Conservation (phyloP, 2,329 filamentous ascomycete genomes). For the Cyanodermella asteris region DNA sequence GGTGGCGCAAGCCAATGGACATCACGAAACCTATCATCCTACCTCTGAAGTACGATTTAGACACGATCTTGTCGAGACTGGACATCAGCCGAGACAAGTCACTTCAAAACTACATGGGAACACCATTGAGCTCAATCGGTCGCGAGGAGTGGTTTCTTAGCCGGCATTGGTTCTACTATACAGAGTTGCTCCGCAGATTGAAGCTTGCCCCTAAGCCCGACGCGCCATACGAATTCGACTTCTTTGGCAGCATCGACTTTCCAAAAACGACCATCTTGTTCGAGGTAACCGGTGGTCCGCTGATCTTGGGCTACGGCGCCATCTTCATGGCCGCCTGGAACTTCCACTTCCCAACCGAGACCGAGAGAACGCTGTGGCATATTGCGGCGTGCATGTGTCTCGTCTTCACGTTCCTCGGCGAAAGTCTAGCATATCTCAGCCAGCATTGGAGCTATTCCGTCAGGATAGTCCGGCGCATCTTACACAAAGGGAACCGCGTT, state of each 20-base stretch:
- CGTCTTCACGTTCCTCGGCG: neutral
- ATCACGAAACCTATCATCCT: constrained; percentile 2
- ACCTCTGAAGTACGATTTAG: constrained; percentile 1
- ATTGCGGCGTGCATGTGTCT: constrained; percentile 1
- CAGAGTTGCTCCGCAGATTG: constrained; percentile 1
- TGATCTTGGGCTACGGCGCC: neutral
- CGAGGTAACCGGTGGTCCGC: neutral
- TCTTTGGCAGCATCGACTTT: constrained; percentile 2
- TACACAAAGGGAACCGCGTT: too few species aligned
- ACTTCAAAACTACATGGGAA: constrained; percentile 2
- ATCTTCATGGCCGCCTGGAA: constrained; percentile 4
- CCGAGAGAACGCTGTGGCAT: constrained; percentile 3
- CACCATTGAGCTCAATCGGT: constrained; percentile 3
- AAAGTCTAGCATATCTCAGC: neutral
- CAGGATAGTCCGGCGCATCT: too few species aligned
- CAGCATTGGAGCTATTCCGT: too few species aligned
- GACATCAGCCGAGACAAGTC: neutral
- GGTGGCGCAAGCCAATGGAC: constrained; percentile 5
- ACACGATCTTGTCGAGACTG: constrained; percentile 3
- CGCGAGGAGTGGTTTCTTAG: constrained; percentile 4
- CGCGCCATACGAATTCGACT: too few species aligned
- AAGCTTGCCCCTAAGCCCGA: neutral
- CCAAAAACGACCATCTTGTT: constrained; percentile 1
- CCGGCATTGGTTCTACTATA: constrained; percentile 1
- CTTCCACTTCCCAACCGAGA: constrained; percentile 2